These are phyloP conservation scores for Gnetum montanum DNA, from an alignment of 75 land plant species.

Conservation along the genomic window DNA sequence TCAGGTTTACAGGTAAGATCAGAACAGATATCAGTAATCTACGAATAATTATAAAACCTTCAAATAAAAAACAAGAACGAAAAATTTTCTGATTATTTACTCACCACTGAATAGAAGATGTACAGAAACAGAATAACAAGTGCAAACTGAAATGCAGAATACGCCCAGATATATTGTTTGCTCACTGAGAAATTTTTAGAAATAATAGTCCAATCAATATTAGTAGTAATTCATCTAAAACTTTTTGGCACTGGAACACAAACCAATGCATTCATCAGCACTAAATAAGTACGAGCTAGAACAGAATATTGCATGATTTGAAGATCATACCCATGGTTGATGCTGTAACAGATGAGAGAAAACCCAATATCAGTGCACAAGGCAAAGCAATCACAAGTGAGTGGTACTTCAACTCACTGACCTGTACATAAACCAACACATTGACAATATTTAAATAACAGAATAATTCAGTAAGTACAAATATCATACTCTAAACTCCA, in stretches of 20 bases:
- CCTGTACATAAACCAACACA: slow-evolving; percentile 9
- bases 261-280: too few relatives aligned
- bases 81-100: not conserved
- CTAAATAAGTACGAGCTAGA: too few relatives aligned
- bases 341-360: slow-evolving; percentile 22
- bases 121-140: slow-evolving; percentile 46
- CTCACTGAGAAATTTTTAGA: slow-evolving; percentile 29
- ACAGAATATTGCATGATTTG: too few relatives aligned
- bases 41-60: not conserved
- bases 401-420: slow-evolving; percentile 22
- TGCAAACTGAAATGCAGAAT: slow-evolving; percentile 63
- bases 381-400: slow-evolving; percentile 32
- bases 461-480: not conserved
- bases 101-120: slow-evolving; percentile 47
- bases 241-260: too few relatives aligned
- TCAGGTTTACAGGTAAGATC: not conserved
- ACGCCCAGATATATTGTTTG: slow-evolving; percentile 60
- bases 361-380: slow-evolving; percentile 23
- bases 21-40: not conserved
- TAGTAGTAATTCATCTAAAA: too few relatives aligned
- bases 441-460: not conserved
- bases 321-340: slow-evolving; percentile 12
- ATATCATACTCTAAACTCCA: not conserved
- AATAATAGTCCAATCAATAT: too few relatives aligned
- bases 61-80: not conserved